A percentile compares a stretch with the other conserved stretches of the same genome.
These are phyloP conservation scores for Phaeosphaeria sp. DNA, from an alignment of 2,329 filamentous ascomycete genomes.

Conservation along the genomic window DNA sequence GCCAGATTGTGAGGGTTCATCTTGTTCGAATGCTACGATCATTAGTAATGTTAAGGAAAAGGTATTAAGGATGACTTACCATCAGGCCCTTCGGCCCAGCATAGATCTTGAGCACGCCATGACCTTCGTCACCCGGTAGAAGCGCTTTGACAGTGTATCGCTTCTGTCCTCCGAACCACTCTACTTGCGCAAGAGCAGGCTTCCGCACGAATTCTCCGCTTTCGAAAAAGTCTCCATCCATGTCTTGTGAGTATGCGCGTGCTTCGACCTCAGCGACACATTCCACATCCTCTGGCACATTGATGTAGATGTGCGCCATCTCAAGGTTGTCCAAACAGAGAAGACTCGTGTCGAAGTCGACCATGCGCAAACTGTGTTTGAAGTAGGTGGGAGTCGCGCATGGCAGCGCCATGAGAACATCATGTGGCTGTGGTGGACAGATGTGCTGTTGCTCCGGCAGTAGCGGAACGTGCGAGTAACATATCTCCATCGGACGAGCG, in stretches of 20 bases:
- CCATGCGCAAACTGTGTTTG: slow-evolving; percentile 77
- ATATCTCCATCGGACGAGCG: slow-evolving; percentile 84
- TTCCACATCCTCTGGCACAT: slow-evolving; percentile 88
- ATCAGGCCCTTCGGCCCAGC: slow-evolving; percentile 93
- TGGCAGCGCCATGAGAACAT: slow-evolving; percentile 85
- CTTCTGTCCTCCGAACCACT: slow-evolving; percentile 88
- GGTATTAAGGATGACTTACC: slow-evolving; percentile 50
- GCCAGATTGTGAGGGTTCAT: slow-evolving; percentile 93
- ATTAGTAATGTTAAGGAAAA: slow-evolving; percentile 20
- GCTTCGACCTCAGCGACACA: slow-evolving; percentile 92
- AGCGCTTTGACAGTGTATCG: slow-evolving; percentile 93
- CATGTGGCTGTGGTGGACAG: slow-evolving; percentile 83
- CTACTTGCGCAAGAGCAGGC: slow-evolving; percentile 85
- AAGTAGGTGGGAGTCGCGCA: slow-evolving; percentile 89
- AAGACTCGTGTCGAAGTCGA: slow-evolving; percentile 89
- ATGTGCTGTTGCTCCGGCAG: slow-evolving; percentile 90
- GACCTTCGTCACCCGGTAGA: slow-evolving; percentile 88
- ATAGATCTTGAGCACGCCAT: slow-evolving; percentile 87
- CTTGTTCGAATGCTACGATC: slow-evolving; percentile 78
- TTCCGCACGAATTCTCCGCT: slow-evolving; percentile 87
- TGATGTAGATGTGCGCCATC: slow-evolving; percentile 87
- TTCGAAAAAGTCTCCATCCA: slow-evolving; percentile 91
- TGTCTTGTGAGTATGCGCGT: slow-evolving; percentile 78
- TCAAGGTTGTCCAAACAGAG: slow-evolving; percentile 89
- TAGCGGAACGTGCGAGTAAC: slow-evolving; percentile 94